Base-by-base conservation (phyloP, 1,284 basidiomycete species). In the Kwoniella shivajii region DNA sequence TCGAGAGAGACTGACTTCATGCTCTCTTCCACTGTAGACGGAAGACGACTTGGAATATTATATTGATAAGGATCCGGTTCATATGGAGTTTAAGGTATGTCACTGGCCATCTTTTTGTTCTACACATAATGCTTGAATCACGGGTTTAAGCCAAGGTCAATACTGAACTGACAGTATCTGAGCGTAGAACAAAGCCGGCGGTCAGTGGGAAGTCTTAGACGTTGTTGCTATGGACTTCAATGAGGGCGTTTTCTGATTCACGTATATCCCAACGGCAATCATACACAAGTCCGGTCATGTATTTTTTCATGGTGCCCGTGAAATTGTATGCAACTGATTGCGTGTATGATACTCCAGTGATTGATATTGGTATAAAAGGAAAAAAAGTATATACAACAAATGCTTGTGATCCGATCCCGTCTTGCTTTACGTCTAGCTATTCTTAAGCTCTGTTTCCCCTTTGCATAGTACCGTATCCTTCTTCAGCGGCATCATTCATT, bases 41-140 rank as follows among this genome's bases (percentile, higher is more conserved):
- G 57, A 67, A 14, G 65, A 64, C 7, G 73, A 76, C 50, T 48
- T 65, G 10, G 61, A 66, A 14, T 74, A 71, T 56, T 76, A 76
- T 50, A 48, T 74, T 33, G 59, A 64, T 50, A 30, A 63, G 26
- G 73, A 74, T 50, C 66, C 69, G 2, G 67, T 61, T 13, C 74
- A 76, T 53, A 48, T 53, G 1, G 61, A 61, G 1, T 76, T 74
- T 72, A 76, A 76, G 60, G 70, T 69, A 39, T 44, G 68, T 33
- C 34, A 22, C 31, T 11, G 14, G 3, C 24, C 43, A 36, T 33
- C 36, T 10, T 18, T 10, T n/a, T n/a, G n/a, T n/a, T n/a, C n/a
- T n/a, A n/a, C n/a, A n/a, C n/a, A n/a, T n/a, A n/a, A n/a, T n/a
- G n/a, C n/a, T n/a, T n/a, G n/a, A n/a, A n/a, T n/a, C n/a, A n/a